Base-by-base conservation (phyloP, 2,329 filamentous ascomycete genomes). In the Zymoseptoria crescenta region DNA sequence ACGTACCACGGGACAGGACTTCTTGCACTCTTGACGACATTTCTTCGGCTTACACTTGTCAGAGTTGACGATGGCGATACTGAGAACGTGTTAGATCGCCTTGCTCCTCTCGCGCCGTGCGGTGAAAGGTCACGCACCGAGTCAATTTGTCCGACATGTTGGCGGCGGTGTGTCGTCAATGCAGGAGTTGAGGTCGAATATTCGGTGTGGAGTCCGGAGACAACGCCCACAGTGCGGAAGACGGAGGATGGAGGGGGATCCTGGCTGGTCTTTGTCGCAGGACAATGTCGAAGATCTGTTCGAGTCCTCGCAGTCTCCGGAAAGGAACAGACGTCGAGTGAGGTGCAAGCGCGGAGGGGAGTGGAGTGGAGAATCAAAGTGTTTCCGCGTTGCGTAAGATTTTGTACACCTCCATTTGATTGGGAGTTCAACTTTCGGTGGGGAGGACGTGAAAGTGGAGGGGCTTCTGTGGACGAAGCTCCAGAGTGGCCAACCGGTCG, bases 11-110 rank as follows among this genome's bases (percentile, higher is more conserved):
- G 95, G 91, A 76, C 94, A 99, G 29, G 92, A 93, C 77, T 97
- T 97, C 77, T 97, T 97, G 83, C 94, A 99, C 78, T 99, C 94
- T 80, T 67, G 67, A 68, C 93, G 87, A 77, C 94, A 97, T 91
- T 97, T 97, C 88, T 92, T 71, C 68, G 63, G 66, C 59, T 66
- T 67, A 62, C 62, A 68, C 87, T 99, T 97, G 87, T 99, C 94
- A 75, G 84, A 88, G 79, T 93, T 97, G 81, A 99, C 90, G 80
- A 99, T 99, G 72, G 94, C 94, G 80, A 99, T 92, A 88, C 94
- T 95, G 73, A 53, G 48, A 62, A 52, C 19, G 55, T 51, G 59
- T 59, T 35, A 61, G 62, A 62, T 30, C 52, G 51, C 55, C 53
- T 52, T 4, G 52, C 55, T 19, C 20, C 4, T 45, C 27, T 24